These are phyloP conservation scores for Aspergillus sp. DNA, from an alignment of 2,329 filamentous ascomycete genomes.

Conservation along the genomic window DNA sequence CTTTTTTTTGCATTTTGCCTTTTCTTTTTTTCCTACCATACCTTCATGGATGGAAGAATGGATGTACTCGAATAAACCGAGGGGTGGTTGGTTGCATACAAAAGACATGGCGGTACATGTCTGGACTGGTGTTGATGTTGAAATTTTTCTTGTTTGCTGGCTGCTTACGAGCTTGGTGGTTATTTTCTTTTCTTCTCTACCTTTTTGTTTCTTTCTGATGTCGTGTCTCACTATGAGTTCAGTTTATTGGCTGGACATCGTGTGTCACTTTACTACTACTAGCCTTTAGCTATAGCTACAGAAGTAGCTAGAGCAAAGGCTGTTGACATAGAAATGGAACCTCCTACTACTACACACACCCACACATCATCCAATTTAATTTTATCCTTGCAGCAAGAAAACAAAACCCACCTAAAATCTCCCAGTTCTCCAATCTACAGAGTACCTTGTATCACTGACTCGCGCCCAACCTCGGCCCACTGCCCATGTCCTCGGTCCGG, in stretches of 20 bases:
- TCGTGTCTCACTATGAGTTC: conserved; percentile 7
- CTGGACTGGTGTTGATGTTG: conserved; percentile 3
- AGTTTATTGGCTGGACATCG: too few species aligned
- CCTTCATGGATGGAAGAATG: neutral
- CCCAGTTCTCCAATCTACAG: too few species aligned
- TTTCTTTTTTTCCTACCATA: conserved; percentile 3
- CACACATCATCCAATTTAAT: too few species aligned
- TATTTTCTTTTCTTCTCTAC: conserved; percentile 1
- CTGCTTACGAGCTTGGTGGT: conserved; percentile 4
- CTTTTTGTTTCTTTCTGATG: conserved; percentile 4
- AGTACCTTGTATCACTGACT: too few species aligned
- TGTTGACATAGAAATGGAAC: too few species aligned
- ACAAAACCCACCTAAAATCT: too few species aligned
- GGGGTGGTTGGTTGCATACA: conserved; percentile 7
- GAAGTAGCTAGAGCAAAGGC: too few species aligned
- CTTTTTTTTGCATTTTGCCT: conserved; percentile 1
- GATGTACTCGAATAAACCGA: conserved; percentile 3
- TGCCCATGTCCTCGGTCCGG: conserved; percentile 10
- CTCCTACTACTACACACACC: too few species aligned
- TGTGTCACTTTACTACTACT: too few species aligned
- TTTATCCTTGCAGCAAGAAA: too few species aligned
- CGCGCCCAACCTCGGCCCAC: conserved; percentile 16
- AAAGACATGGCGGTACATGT: conserved; percentile 5
- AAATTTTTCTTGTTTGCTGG: neutral
- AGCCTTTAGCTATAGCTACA: too few species aligned